phyloP scores from a whole-genome alignment of 768 basidiomycete species.

The Collybiopsis confluens region DNA sequence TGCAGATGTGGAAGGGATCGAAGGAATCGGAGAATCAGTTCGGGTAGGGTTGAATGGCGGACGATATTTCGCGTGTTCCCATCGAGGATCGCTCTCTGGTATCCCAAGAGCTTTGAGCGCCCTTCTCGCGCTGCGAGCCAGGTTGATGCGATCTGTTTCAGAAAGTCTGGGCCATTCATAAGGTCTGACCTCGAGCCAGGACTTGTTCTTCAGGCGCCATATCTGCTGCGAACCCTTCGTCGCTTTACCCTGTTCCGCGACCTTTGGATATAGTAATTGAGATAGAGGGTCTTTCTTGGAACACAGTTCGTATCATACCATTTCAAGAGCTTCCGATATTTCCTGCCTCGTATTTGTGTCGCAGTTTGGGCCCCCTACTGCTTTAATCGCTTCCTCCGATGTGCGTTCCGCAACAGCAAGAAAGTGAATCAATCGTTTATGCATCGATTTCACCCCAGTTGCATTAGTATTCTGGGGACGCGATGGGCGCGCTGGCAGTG shows the following conservation, averaged over 20 bases:
- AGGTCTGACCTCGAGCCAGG: slow-evolving; percentile 71
- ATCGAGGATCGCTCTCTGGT: slow-evolving; percentile 57
- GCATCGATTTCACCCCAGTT: slow-evolving; percentile 20
- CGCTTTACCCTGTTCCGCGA: slow-evolving; percentile 42
- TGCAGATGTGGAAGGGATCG: slow-evolving; percentile 13
- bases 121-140: slow-evolving; percentile 50
- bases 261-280: slow-evolving; percentile 25
- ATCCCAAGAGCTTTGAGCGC: slow-evolving; percentile 48
- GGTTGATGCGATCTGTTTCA: slow-evolving; percentile 39
- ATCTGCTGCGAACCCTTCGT: slow-evolving; percentile 26
- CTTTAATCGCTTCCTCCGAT: slow-evolving; percentile 41
- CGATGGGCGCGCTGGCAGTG: slow-evolving; percentile 26
- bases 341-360: slow-evolving; percentile 33
- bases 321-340: slow-evolving; percentile 43
- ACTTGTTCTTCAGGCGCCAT: slow-evolving; percentile 51
- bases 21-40: slow-evolving; percentile 9
- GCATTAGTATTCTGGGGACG: slow-evolving; percentile 16
- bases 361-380: slow-evolving; percentile 41
- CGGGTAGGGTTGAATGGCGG: slow-evolving; percentile 9
- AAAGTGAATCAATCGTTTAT: slow-evolving; percentile 48
- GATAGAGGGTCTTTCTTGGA: not conserved
- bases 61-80: slow-evolving; percentile 48
- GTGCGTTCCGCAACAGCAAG: slow-evolving; percentile 46
- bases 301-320: slow-evolving; percentile 36
- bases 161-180: slow-evolving; percentile 53